These are phyloP conservation scores for Paramecium pentaurelia DNA, from an alignment of 73 alveolate species.

Conservation along the genomic window DNA sequence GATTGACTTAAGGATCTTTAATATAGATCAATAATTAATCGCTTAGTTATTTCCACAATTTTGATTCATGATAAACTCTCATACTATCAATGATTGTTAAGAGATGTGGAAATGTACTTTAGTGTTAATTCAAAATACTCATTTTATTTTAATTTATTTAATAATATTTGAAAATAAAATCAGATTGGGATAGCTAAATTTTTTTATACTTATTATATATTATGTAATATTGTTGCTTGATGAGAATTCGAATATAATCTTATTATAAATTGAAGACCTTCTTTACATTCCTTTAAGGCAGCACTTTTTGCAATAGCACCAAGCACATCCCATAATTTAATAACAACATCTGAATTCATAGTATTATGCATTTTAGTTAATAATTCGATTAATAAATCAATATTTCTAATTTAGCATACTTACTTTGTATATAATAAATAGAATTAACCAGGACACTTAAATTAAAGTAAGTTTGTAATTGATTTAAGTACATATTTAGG, in stretches of 20 bases:
- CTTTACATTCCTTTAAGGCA: background rate
- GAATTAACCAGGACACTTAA: conserved; percentile 34
- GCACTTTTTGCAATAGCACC: conserved; percentile 30
- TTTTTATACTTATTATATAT: conserved; percentile 34
- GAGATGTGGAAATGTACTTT: background rate
- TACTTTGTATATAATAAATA: background rate
- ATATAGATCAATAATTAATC: background rate
- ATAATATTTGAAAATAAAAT: conserved; percentile 5
- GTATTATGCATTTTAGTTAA: conserved; percentile 13
- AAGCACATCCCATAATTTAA: conserved; percentile 7
- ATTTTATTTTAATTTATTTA: background rate
- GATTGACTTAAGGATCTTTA: conserved; percentile 11
- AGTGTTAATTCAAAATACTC: background rate
- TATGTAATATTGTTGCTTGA: background rate
- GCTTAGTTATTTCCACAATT: conserved; percentile 29
- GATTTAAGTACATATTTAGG: background rate
- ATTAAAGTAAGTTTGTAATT: background rate
- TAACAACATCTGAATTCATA: background rate
- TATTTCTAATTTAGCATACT: background rate
- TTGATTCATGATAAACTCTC: background rate
- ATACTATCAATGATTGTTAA: background rate
- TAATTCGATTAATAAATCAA: background rate
- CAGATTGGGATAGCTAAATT: conserved; percentile 48
- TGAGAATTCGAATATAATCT: conserved; percentile 33
- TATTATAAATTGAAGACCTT: conserved; percentile 39